A percentile compares a stretch with the other conserved stretches of the same genome.
These are phyloP conservation scores for Euphorbia lathyris DNA, from an alignment of 345 rosid genomes.

Conservation along the genomic window DNA sequence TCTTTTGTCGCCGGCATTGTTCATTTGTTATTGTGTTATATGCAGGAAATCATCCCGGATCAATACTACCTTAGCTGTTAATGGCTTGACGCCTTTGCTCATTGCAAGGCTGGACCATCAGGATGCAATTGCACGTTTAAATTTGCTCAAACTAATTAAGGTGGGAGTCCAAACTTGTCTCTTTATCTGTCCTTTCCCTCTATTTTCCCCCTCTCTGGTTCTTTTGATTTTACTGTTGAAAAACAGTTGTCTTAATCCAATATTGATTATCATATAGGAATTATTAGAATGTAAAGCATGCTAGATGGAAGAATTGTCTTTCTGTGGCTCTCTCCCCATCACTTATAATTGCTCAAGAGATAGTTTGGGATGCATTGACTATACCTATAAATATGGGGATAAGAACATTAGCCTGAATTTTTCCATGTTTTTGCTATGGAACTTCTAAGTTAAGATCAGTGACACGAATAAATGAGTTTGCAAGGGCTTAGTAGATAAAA, in stretches of 20 bases:
- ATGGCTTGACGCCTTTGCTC: slow-evolving; percentile 91
- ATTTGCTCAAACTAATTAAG: slow-evolving; percentile 90
- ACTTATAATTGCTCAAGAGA: no score
- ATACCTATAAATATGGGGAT: no score
- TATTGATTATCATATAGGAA: background rate
- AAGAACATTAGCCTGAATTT: no score
- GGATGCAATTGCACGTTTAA: slow-evolving; percentile 97
- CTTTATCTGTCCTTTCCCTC: background rate
- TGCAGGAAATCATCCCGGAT: slow-evolving; percentile 89
- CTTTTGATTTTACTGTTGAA: background rate
- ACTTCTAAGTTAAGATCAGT: no score
- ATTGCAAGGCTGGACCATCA: slow-evolving; percentile 87
- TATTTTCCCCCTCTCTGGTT: no score
- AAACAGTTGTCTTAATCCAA: background rate
- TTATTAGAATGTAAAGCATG: background rate
- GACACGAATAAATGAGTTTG: no score
- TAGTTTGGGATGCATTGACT: no score
- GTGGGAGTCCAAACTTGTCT: slow-evolving; percentile 24
- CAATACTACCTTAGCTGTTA: slow-evolving; percentile 91
- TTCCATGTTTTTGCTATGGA: no score
- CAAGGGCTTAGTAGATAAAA: no score
- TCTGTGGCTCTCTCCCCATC: no score
- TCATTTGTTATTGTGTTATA: background rate
- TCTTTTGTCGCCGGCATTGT: background rate
- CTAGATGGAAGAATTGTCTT: background rate